Base-by-base conservation (phyloP, 2,329 filamentous ascomycete species). In the Erysiphe neolycopersici region DNA sequence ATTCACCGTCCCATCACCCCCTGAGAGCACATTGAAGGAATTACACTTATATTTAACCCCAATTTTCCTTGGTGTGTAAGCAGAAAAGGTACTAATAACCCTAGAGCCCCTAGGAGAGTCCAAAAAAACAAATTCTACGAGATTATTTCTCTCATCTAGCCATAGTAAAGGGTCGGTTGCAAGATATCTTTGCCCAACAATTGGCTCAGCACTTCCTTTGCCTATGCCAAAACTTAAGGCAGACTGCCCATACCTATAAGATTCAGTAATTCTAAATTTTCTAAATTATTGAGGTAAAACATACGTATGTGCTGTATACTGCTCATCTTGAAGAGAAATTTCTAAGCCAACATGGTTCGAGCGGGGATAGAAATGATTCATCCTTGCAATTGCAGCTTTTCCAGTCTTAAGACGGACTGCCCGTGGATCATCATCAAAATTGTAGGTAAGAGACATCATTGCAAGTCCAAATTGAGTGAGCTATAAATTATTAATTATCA, bases 401-500 rank as follows among this genome's bases (percentile, higher is more conserved):
- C 62, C 62, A 0, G 53, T 49, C 1, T 41, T 49, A 1, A 60
- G 52, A 5, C 62, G 46, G 3, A 61, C 54, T 1, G 50, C 42
- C 0, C 50, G 54, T 17, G 58, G 54, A n/a, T 61, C 57, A 1
- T 56, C 48, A n/a, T 64, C 62, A 36, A 62, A 58, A 1, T 60
- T 56, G 45, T 64, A 66, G 1, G 60, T 60, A 2, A 66, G 52
- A 17, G 58, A 60, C 0, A 66, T 49, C 30, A 60, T 58, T 0
- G 64, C 63, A 8, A 66, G 52, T 2, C 58, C 61, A 32, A 61
- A 52, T 54, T 66, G 63, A 3, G 62, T 59, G n/a, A 54, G 55
- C 62, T 63, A 29, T 1, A 2, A 10, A 18, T 16, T 8, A 19
- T 47, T 17, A 45, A 32, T 10, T 36, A 12, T 36, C 16, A 12